Evolutionary conservation across 202 grass and related monocot species (phyloP), one percentile per base, ranked within the genome.

Genomic region (Zizania palustris): DNA sequence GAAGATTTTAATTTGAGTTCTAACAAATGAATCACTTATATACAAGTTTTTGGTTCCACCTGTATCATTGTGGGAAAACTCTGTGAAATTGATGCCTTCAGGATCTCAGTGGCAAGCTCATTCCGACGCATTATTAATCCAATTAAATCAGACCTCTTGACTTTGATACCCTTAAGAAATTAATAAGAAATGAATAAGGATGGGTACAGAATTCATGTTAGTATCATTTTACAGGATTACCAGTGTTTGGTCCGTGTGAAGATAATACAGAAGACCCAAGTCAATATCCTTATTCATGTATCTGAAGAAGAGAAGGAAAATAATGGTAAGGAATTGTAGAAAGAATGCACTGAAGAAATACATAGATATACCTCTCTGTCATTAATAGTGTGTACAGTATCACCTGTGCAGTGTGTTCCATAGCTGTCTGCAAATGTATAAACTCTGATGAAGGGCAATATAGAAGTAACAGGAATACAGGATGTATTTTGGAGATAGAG

Each of bases 381-480:
- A 97, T 97, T 77, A 97, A 76, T 46, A 97, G 84, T 36, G 88
- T 91, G 59, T 97, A 97, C 59, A 97, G 63, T 86, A 97, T 97
- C 78, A 97, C 88, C 72, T 97, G 93, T 10, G 93, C 88, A 58
- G 79, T 46, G 75, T 97, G 93, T 82, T 97, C 93, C 74, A 85
- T 81, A 60, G 91, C 84, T 58, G 84, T 53, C 93, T 97, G 84
- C 65, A 85, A 28, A 73, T 53, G 59, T 20, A 66, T 20, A 80
- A 74, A 73, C 22, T 7, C 48, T 71, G 49, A 50, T 78, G 68
- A 64, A 37, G 69, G 41, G 43, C 28, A 58, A 84, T 66, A 64
- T 44, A 65, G 13, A 77, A 73, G 48, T 55, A 72, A 69, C 56
- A 69, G n/a, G n/a, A n/a, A n/a, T n/a, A n/a, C n/a, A n/a, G 34